Base-by-base conservation (phyloP, 2,329 filamentous ascomycete species). In the Ophiostoma piceae region DNA sequence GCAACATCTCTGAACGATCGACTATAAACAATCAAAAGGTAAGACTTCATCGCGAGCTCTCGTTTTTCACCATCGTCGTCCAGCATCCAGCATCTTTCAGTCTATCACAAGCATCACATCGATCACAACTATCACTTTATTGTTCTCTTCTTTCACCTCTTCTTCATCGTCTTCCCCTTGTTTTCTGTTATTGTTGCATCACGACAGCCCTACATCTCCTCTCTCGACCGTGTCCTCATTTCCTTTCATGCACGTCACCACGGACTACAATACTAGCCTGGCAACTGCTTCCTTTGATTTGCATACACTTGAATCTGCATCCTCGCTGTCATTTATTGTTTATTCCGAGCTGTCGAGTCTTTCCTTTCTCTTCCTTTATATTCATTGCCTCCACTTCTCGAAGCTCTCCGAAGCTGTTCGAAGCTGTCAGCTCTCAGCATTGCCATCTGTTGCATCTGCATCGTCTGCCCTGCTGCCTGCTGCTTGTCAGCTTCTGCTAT, bases 191-290 rank as follows among this genome's bases (percentile, higher is more conserved):
- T 14, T 6, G 12, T 14, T 14, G 4, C 41, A 16, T 14, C 14
- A 12, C 41, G 41, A 43, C 41, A 43, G 41, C 41, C 14, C 41
- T 47, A n/a, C 19, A 35, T 35, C 35, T 47, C 16, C 43, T 29
- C 26, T 29, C 26, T 47, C 43, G 43, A 47, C 51, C n/a, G 47
- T 54, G 51, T 14, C 51, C 51, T 57, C 51, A 57, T 57, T 57
- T 57, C 51, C 51, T 57, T 57, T 57, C 16, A 57, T 57, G 51
- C 51, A 57, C 51, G 51, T 26, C 22, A 57, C 51, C 51, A 57
- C 51, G 51, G 22, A 26, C 51, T 57, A 22, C 51, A 47, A 47
- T 47, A 11, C n/a, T 57, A 57, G 51, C 51, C 29, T 47, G 43
- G 43, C 43, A 47, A n/a, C 43, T 12, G 16, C 3, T 8, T n/a